phyloP scores from a whole-genome alignment of 2,329 filamentous ascomycete genomes.

The Aspergillus ruber region DNA sequence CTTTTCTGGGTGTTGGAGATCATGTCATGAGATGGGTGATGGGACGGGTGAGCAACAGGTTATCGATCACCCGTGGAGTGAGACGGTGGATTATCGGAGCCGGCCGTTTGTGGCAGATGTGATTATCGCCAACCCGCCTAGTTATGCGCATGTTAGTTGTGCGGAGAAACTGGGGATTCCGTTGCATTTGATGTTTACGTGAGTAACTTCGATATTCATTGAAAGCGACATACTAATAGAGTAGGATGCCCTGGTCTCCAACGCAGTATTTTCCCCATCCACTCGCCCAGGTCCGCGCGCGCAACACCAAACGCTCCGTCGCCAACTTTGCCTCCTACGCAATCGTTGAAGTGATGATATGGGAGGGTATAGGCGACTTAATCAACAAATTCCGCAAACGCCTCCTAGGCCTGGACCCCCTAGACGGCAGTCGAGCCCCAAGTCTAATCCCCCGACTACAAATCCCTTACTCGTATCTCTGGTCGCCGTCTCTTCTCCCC shows the following conservation, averaged over 20 bases:
- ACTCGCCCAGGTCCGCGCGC: constrained; percentile 70
- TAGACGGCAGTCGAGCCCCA: constrained; percentile 77
- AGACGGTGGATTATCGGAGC: constrained; percentile 37
- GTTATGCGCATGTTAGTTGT: constrained; percentile 71
- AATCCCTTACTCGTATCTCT: constrained; percentile 86
- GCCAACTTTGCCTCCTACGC: constrained; percentile 80
- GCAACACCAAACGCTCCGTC: constrained; percentile 67
- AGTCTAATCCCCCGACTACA: constrained; percentile 68
- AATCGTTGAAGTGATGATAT: constrained; percentile 84
- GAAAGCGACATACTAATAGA: constrained; percentile 11
- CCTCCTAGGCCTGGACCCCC: constrained; percentile 65
- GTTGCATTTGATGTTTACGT: constrained; percentile 83
- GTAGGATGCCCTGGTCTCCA: constrained; percentile 78
- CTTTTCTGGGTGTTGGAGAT: constrained; percentile 78
- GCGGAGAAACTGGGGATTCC: constrained; percentile 73
- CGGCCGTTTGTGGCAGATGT: constrained; percentile 74
- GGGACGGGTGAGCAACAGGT: constrained; percentile 50
- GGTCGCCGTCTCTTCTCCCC: constrained; percentile 74
- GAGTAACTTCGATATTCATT: constrained; percentile 29
- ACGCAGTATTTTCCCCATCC: constrained; percentile 83
- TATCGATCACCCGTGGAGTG: constrained; percentile 41
- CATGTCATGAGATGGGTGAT: constrained; percentile 73
- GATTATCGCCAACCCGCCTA: constrained; percentile 80
- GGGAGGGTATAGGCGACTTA: constrained; percentile 84
- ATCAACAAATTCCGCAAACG: constrained; percentile 81